These are phyloP conservation scores for Juglanconis juglandina DNA, from an alignment of 2,329 filamentous ascomycete species.

Conservation along the genomic window DNA sequence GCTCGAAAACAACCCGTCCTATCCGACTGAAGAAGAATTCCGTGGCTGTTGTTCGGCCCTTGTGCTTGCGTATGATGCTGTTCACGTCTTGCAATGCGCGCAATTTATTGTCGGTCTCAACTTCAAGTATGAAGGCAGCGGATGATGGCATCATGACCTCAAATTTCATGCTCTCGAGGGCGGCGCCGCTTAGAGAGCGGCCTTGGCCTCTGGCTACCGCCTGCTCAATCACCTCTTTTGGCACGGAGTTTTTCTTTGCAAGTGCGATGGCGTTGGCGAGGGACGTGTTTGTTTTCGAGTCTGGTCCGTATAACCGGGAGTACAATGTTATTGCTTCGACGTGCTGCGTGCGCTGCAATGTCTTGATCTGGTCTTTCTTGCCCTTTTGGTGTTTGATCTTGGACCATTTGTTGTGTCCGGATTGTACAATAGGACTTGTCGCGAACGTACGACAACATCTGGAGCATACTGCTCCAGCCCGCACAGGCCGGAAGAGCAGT, in stretches of 20 bases:
- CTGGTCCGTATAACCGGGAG: constrained; percentile 73
- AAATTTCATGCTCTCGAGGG: constrained; percentile 73
- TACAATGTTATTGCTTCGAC: constrained; percentile 70
- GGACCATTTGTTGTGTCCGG: constrained; percentile 90
- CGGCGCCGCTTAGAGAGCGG: constrained; percentile 67
- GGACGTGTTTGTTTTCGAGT: constrained; percentile 70
- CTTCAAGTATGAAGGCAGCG: constrained; percentile 77
- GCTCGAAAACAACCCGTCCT: constrained; percentile 69
- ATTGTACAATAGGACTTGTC: constrained; percentile 42
- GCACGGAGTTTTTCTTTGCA: constrained; percentile 81
- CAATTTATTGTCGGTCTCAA: constrained; percentile 77
- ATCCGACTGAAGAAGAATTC: constrained; percentile 82
- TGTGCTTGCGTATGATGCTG: constrained; percentile 64
- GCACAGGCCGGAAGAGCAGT: not conserved
- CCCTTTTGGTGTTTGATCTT: constrained; percentile 96
- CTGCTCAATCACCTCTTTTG: constrained; percentile 78
- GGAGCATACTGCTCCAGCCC: constrained; percentile 34
- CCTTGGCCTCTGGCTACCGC: constrained; percentile 89
- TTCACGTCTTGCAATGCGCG: constrained; percentile 73
- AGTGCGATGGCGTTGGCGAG: constrained; percentile 68
- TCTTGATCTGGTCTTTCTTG: constrained; percentile 77
- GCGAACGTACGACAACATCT: constrained; percentile 48
- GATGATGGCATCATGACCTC: constrained; percentile 78
- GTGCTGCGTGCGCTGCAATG: constrained; percentile 63
- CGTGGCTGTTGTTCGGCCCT: constrained; percentile 69